Evolutionary conservation across 352 stramenopile genomes (phyloP), one percentile per base, ranked within the genome.

Genomic region (Phytophthora cajani): DNA sequence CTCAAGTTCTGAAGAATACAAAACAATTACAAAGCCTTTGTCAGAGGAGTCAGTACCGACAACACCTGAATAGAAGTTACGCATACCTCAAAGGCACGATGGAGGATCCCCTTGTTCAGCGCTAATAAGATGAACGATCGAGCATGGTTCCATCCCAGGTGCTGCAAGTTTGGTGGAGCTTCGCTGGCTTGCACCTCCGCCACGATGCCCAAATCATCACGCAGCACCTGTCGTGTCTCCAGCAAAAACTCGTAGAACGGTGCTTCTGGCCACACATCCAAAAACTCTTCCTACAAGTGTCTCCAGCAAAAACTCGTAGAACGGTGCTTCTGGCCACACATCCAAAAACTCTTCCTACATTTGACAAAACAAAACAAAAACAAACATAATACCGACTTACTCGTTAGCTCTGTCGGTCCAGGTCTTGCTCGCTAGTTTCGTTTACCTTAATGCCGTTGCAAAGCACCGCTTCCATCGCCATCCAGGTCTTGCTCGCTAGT

Each of bases 31-130:
- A 33, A 7, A 40, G 5, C 50, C 19, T 5, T 47, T 11, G 2
- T 21, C 16, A 27, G 19, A 11, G 9, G 21, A 25, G 30, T 40
- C 2, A 10, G 12, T 60, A 23, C 14, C 19, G 23, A 50, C 14
- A 51, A n/a, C 9, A 32, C 9, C 11, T 57, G 17, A 61, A 38
- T 6, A 36, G 40, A 14, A 40, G 23, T 19, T 58, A 52, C 19
- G 44, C 66, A 14, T 73, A 86, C 80, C 72, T 95, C 87, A 27
- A 95, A 85, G 1, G 84, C 87, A 30, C 82, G 82, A 38, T 92
- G 87, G 9, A 95, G 78, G 33, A 95, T 82, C 36, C 83, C 82
- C 61, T 87, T 90, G 53, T 91, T 95, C 50, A 95, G 70, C n/a
- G 85, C 84, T 46, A 88, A 50, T 17, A 88, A 75, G 8, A 95